phyloP scores from a whole-genome alignment of 192 early-diverging fungal genomes.

The Coemansia guatemalensis region DNA sequence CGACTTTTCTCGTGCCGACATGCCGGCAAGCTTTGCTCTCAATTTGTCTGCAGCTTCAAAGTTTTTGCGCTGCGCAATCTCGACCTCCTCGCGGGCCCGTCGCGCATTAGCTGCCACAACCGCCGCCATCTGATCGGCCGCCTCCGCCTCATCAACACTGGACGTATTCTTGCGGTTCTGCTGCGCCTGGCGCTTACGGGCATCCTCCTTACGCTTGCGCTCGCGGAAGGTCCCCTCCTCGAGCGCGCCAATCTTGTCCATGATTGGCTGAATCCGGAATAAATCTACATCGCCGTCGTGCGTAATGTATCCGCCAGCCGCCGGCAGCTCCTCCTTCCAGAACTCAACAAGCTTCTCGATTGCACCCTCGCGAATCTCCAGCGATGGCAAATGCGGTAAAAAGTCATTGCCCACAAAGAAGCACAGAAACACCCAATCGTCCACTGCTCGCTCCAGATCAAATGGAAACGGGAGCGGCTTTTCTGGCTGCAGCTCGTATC shows the following conservation, averaged over 20 bases:
- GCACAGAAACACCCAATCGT: constrained; percentile 96
- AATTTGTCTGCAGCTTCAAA: constrained; percentile 64
- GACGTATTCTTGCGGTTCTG: constrained; percentile 2
- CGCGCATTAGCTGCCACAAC: constrained; percentile 54
- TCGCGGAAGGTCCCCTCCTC: constrained; percentile 79
- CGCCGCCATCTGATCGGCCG: constrained; percentile 49
- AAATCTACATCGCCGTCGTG: constrained; percentile 77
- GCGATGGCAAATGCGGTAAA: constrained; percentile 88
- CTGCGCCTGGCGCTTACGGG: constrained; percentile 43
- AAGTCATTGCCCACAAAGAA: constrained; percentile 99
- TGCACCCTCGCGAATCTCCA: constrained; percentile 95
- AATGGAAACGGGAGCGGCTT: constrained; percentile 69
- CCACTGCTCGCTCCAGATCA: constrained; percentile 89
- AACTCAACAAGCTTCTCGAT: constrained; percentile 83
- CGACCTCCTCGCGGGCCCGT: constrained; percentile 18
- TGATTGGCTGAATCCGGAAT: constrained; percentile 72
- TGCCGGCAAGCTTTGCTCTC: constrained; percentile 57
- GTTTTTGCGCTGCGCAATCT: constrained; percentile 32
- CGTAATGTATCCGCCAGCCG: constrained; percentile 83
- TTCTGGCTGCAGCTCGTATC: constrained; percentile 72
- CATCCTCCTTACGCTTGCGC: constrained; percentile 57
- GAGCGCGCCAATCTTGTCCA: constrained; percentile 78
- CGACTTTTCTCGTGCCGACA: not conserved
- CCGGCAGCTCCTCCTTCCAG: constrained; percentile 82
- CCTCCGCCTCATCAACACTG: constrained; percentile 37